A percentile compares a stretch with the other conserved stretches of the same genome.
phyloP scores from a whole-genome alignment of 805 yeast species.

The Huiozyma naganishii region DNA sequence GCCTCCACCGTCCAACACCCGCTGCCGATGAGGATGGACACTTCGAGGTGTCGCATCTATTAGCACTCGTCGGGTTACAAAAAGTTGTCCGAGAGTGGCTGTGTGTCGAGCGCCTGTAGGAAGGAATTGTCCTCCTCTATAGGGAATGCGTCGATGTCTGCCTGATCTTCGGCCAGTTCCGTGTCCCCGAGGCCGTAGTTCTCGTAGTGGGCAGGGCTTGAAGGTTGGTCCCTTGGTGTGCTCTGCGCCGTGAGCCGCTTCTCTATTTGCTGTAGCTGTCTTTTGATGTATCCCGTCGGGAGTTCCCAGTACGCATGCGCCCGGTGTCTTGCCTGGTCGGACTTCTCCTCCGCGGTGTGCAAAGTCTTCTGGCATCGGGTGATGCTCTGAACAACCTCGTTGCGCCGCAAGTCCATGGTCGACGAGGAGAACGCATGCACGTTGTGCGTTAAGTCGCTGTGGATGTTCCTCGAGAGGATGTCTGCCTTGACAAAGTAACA shows the following conservation, averaged over 20 bases:
- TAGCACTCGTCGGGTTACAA: too few species aligned
- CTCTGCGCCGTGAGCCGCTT: constrained; percentile 7
- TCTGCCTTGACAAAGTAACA: constrained; percentile 22
- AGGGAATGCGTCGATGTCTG: neutral
- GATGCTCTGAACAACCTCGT: neutral
- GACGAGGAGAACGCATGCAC: neutral
- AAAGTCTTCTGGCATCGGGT: neutral
- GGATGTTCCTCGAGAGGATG: constrained; percentile 7
- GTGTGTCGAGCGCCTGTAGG: constrained; percentile 1
- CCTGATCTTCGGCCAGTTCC: neutral
- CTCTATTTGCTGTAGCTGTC: constrained; percentile 17
- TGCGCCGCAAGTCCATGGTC: neutral
- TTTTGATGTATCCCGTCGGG: constrained; percentile 14
- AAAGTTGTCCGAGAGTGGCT: neutral
- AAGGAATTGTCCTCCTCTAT: constrained; percentile 1
- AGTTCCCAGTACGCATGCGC: constrained; percentile 5
- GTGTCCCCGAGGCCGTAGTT: neutral
- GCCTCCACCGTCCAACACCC: too few species aligned
- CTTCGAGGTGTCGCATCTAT: too few species aligned
- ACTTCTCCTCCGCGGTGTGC: constrained; percentile 3
- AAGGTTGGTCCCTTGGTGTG: neutral
- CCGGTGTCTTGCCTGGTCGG: constrained; percentile 3
- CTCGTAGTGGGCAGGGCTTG: neutral
- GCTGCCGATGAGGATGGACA: too few species aligned
- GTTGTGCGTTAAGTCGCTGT: neutral